Percentiles rank a stretch among this genome's conserved stretches.
Conservation (phyloP, 2,329 filamentous ascomycete species). For the Keithomyces neogunnii region DNA sequence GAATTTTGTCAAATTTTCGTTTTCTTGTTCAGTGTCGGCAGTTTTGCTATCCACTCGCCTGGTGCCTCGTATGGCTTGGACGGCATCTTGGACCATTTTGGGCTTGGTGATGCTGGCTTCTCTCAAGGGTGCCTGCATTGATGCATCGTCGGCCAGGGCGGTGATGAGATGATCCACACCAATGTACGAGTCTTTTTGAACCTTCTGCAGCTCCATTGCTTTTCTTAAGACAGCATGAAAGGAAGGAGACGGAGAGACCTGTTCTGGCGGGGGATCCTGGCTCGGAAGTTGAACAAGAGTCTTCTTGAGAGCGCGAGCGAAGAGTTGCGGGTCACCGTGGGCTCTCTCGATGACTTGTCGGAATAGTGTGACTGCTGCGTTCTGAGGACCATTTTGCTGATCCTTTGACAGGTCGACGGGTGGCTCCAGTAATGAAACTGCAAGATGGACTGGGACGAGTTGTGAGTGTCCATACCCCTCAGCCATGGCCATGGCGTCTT, state of each 20-base stretch:
- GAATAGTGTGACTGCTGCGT: slow-evolving; percentile 66
- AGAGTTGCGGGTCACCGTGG: slow-evolving; percentile 81
- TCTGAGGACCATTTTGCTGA: slow-evolving; percentile 66
- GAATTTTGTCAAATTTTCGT: slow-evolving; percentile 95
- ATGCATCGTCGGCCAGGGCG: slow-evolving; percentile 68
- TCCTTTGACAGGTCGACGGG: slow-evolving; percentile 71
- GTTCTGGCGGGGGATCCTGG: slow-evolving; percentile 90
- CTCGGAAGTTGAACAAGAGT: slow-evolving; percentile 80
- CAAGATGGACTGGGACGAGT: slow-evolving; percentile 82
- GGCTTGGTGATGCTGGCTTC: slow-evolving; percentile 88
- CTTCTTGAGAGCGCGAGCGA: slow-evolving; percentile 89
- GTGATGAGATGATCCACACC: slow-evolving; percentile 92
- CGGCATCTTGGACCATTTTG: slow-evolving; percentile 84
- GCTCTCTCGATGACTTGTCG: slow-evolving; percentile 90
- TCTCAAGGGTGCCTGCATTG: slow-evolving; percentile 64
- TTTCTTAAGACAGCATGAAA: slow-evolving; percentile 77
- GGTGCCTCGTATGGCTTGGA: slow-evolving; percentile 85
- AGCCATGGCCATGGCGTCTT: slow-evolving; percentile 80
- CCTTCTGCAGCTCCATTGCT: slow-evolving; percentile 84
- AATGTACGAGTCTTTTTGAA: slow-evolving; percentile 94
- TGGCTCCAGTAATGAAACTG: slow-evolving; percentile 71
- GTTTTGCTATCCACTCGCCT: slow-evolving; percentile 93
- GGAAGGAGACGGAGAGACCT: slow-evolving; percentile 70
- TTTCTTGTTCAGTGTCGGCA: slow-evolving; percentile 84
- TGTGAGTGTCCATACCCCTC: slow-evolving; percentile 88